phyloP scores from a whole-genome alignment of 2,329 filamentous ascomycete genomes.

The Aspergillus chevalieri region DNA sequence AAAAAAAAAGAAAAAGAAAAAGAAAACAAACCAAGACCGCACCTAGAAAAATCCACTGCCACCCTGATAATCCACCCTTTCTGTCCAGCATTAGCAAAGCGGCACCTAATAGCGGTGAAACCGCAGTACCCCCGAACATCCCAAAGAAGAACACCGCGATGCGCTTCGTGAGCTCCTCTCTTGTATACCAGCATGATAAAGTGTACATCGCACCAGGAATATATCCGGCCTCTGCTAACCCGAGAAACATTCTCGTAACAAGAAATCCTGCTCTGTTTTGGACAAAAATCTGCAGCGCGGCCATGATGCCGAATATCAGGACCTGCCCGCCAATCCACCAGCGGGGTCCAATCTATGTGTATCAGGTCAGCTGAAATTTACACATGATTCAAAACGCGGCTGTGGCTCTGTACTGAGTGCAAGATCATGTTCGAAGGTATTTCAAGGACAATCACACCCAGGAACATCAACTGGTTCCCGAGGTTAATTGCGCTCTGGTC shows the following conservation, averaged over 20 bases:
- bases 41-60: constrained; percentile 50
- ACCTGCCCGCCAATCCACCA: constrained; percentile 48
- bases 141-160: constrained; percentile 50
- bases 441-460: constrained; percentile 46
- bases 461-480: constrained; percentile 50
- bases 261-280: constrained; percentile 42
- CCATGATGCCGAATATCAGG: constrained; percentile 44
- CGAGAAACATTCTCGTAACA: constrained; percentile 40
- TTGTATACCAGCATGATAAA: constrained; percentile 48
- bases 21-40: background rate
- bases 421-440: constrained; percentile 47
- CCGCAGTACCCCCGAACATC: constrained; percentile 48
- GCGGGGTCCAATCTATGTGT: constrained; percentile 33
- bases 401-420: constrained; percentile 17
- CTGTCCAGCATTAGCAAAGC: constrained; percentile 44
- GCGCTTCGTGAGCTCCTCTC: constrained; percentile 41
- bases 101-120: constrained; percentile 46
- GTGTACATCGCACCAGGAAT: constrained; percentile 50
- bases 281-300: constrained; percentile 42
- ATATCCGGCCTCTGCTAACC: constrained; percentile 47
- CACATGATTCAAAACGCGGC: constrained; percentile 3
- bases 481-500: constrained; percentile 46
- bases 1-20: too few relatives aligned
- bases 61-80: constrained; percentile 37
- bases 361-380: background rate